Conservation (phyloP, 805 yeast species). For the Cyberlindnera mississippiensis region DNA sequence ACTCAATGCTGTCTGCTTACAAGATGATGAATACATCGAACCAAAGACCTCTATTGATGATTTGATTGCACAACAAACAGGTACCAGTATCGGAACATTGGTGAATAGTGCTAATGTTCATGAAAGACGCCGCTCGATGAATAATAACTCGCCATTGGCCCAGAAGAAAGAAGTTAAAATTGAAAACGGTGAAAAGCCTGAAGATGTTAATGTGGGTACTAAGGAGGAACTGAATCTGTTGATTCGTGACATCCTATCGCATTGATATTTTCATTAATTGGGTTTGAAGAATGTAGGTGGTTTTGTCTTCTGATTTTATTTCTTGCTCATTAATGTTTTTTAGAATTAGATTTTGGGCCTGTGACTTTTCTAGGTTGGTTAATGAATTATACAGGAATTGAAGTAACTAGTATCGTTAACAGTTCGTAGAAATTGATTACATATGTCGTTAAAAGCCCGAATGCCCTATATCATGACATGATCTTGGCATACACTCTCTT, state of each 20-base stretch:
- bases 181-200: conserved; percentile 1
- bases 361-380: too few relatives aligned
- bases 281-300: too few relatives aligned
- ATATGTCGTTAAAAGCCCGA: too few relatives aligned
- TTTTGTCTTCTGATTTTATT: too few relatives aligned
- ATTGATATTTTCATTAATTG: conserved; percentile 6
- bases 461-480: conserved; percentile 1
- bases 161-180: conserved; percentile 10
- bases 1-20: conserved; percentile 44
- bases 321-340: neutral
- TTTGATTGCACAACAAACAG: conserved; percentile 6
- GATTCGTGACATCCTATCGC: conserved; percentile 50
- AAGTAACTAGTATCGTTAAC: neutral
- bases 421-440: neutral
- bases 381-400: conserved; percentile 1
- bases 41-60: conserved; percentile 24
- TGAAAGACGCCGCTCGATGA: conserved; percentile 9
- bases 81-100: neutral
- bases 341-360: too few relatives aligned
- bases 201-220: conserved; percentile 43
- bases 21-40: conserved; percentile 43
- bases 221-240: conserved; percentile 71
- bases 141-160: conserved; percentile 7
- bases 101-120: neutral
- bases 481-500: conserved; percentile 17